Conservation (phyloP, 2,329 filamentous ascomycete species). For the Lasiodiplodia gonubiensis region DNA sequence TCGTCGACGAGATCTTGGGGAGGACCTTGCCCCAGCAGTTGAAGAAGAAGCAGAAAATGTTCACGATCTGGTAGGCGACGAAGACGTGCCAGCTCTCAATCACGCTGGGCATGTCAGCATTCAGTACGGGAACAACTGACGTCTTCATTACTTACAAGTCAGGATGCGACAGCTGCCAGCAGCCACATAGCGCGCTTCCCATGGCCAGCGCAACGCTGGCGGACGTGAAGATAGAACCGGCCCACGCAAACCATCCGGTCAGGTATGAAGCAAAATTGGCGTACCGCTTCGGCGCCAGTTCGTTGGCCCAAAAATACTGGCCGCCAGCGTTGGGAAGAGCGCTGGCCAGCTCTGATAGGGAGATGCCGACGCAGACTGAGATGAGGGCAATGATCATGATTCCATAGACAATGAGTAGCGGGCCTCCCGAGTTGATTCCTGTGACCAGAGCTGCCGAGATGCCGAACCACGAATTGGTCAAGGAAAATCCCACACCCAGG, state of each 20-base stretch:
- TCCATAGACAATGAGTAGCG: constrained; percentile 57
- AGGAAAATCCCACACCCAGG: constrained; percentile 57
- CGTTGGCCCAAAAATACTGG: constrained; percentile 59
- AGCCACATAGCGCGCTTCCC: constrained; percentile 56
- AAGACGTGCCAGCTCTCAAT: constrained; percentile 47
- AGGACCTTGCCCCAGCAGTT: constrained; percentile 51
- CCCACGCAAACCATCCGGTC: constrained; percentile 60
- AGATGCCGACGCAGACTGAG: constrained; percentile 54
- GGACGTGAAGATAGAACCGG: constrained; percentile 60
- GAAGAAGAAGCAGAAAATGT: constrained; percentile 57
- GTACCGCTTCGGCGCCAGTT: constrained; percentile 54
- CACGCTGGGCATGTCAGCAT: constrained; percentile 32
- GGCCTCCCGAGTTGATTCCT: constrained; percentile 58
- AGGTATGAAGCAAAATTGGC: constrained; percentile 54
- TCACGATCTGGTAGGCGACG: constrained; percentile 55
- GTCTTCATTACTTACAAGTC: constrained; percentile 55
- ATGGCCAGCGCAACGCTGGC: constrained; percentile 59
- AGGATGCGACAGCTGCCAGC: constrained; percentile 59
- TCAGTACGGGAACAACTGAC: background rate
- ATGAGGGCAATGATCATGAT: constrained; percentile 55
- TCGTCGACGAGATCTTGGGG: constrained; percentile 49
- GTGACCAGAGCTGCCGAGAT: constrained; percentile 57
- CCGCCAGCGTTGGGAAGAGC: constrained; percentile 59
- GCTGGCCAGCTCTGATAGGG: constrained; percentile 55
- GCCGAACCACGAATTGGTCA: constrained; percentile 60